phyloP scores from a whole-genome alignment of 192 early-diverging fungal species.

The Coemansia sp. region DNA sequence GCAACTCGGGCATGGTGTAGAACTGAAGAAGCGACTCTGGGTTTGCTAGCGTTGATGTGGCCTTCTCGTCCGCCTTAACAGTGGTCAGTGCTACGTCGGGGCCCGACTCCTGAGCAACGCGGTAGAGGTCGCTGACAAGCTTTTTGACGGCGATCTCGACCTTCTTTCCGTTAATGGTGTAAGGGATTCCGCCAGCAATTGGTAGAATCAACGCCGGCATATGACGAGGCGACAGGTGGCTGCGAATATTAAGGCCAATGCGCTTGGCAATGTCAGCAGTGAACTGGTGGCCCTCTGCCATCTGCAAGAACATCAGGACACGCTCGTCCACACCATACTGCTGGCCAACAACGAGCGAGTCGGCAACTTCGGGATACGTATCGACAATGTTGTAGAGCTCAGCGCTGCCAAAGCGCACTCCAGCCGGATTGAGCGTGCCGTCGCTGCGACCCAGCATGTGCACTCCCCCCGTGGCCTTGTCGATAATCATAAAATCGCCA shows the following conservation, averaged over 20 bases:
- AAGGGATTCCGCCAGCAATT: slow-evolving; percentile 78
- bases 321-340: slow-evolving; percentile 82
- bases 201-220: slow-evolving; percentile 85
- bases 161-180: slow-evolving; percentile 96
- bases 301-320: slow-evolving; percentile 87
- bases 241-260: slow-evolving; percentile 77
- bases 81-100: slow-evolving; percentile 57
- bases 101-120: slow-evolving; percentile 27
- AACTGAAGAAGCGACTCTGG: slow-evolving; percentile 85
- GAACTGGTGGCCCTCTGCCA: slow-evolving; percentile 63
- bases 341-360: slow-evolving; percentile 90
- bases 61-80: slow-evolving; percentile 67
- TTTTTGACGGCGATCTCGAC: slow-evolving; percentile 95
- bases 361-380: slow-evolving; percentile 74
- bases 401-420: slow-evolving; percentile 89
- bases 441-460: slow-evolving; percentile 93
- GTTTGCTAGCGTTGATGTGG: slow-evolving; percentile 84
- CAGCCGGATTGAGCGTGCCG: slow-evolving; percentile 88
- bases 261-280: slow-evolving; percentile 61
- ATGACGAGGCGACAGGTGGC: slow-evolving; percentile 84
- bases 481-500: slow-evolving; percentile 90
- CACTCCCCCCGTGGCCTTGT: slow-evolving; percentile 82
- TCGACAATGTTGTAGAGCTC: slow-evolving; percentile 95
- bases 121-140: slow-evolving; percentile 53
- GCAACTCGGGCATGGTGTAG: slow-evolving; percentile 67